phyloP scores from a whole-genome alignment of 1,139 yeast genomes.

The Debaryomycetaceae sp. region DNA sequence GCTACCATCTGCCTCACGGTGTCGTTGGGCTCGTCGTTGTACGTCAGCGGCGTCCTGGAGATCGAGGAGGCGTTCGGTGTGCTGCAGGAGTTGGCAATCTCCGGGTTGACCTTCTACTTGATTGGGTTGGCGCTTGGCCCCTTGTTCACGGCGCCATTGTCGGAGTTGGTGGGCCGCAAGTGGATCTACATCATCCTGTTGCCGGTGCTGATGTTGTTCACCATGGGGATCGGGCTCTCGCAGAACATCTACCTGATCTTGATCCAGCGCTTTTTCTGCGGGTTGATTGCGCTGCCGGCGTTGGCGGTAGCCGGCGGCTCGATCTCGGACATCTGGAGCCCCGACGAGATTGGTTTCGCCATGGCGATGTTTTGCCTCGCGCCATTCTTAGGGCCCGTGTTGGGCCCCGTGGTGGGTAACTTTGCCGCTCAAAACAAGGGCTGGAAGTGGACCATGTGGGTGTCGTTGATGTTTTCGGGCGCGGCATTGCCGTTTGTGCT shows the following conservation, averaged over 20 bases:
- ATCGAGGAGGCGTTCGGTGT: slow-evolving; percentile 40
- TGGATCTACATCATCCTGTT: slow-evolving; percentile 55
- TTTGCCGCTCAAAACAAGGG: slow-evolving; percentile 64
- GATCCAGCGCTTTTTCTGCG: slow-evolving; percentile 74
- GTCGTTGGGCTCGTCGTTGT: slow-evolving; percentile 68
- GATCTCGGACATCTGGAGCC: slow-evolving; percentile 66
- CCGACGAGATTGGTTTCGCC: slow-evolving; percentile 62
- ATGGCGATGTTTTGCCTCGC: slow-evolving; percentile 67
- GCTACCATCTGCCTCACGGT: slow-evolving; percentile 64
- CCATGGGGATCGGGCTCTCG: slow-evolving; percentile 71
- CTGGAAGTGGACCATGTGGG: slow-evolving; percentile 81
- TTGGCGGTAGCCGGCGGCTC: slow-evolving; percentile 87
- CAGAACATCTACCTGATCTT: slow-evolving; percentile 53
- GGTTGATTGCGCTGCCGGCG: slow-evolving; percentile 79
- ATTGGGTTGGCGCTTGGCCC: slow-evolving; percentile 73
- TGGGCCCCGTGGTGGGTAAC: slow-evolving; percentile 82
- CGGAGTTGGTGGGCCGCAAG: slow-evolving; percentile 72
- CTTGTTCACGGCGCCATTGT: slow-evolving; percentile 69
- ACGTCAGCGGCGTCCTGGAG: slow-evolving; percentile 58
- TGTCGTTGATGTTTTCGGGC: slow-evolving; percentile 69
- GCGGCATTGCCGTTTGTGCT: slow-evolving; percentile 54
- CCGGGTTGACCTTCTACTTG: slow-evolving; percentile 69
- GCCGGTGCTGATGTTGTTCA: slow-evolving; percentile 68
- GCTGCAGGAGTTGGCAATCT: slow-evolving; percentile 55
- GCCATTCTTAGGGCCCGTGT: slow-evolving; percentile 75